Evolutionary conservation across 768 basidiomycete genomes (phyloP), one percentile per base, ranked within the genome.

Genomic region (Lactarius deliciosus): DNA sequence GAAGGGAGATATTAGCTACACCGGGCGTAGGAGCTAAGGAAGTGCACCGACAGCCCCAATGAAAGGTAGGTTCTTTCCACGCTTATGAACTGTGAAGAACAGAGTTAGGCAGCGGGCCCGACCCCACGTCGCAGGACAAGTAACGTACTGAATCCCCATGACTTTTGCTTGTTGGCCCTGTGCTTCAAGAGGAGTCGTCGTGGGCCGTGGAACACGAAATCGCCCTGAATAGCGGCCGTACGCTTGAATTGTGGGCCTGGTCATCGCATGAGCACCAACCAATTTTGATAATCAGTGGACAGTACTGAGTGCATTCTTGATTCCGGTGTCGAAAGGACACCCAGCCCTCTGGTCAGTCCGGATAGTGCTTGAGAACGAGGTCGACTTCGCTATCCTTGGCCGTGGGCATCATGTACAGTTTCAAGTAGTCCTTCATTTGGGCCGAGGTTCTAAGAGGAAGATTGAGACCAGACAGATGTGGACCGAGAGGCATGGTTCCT

Each of bases 241-340:
- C 70, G 64, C 58, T 70, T 70, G 61, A 66, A 70, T 43, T 69
- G 70, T 16, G 62, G n/a, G 5, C 64, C 64, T 60, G 40, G 41
- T 3, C 22, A 7, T 20, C 38, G 36, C 34, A 20, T 47, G 2
- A 61, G 55, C 7, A 57, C 60, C 34, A 30, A 16, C 10, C 36
- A 13, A 18, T 41, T 50, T 25, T 34, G 15, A 22, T 3, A 10
- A 28, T 22, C 3, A 22, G 22, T 50, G 22, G 36, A 53, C 22
- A 22, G 11, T 15, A 2, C 80, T 79, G 6, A 81, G 66, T 8
- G 13, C 45, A 57, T 66, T 69, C 34, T 54, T 54, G 10, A 69
- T 5, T 6, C 70, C 70, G 10, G 68, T 69, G 60, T 69, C 64
- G 56, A 70, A 70, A 2, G 70, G 70, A 60, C 40, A 56, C 11